Base-by-base conservation (phyloP, 2,329 filamentous ascomycete genomes). In the Neonectria hederae region DNA sequence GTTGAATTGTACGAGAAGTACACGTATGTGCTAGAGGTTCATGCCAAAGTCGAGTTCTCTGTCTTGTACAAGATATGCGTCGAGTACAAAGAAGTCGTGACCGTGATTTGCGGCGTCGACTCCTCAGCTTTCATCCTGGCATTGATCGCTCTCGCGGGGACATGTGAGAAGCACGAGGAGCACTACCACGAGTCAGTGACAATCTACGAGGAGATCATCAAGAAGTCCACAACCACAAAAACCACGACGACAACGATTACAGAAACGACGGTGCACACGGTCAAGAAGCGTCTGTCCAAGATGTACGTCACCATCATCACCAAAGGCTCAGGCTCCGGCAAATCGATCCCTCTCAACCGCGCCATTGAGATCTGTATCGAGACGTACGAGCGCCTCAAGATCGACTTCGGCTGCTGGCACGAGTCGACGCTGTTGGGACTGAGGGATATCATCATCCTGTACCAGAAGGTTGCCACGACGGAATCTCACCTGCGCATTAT, bases 271-370 rank as follows among this genome's bases (percentile, higher is more conserved):
- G 69, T 83, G 13, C 77, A 78, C 21, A 83, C 78, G 0, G 79
- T 85, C 68, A 86, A 84, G 73, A 84, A 81, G 66, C 80, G 83
- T 9, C 76, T 86, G 24, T 83, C 84, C 2, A 82, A 79, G 70
- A 69, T 86, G 19, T 85, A 85, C 56, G 68, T 74, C 5, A 70
- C 66, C 69, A 72, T 81, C 42, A 75, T 81, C 49, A 79, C 79
- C 10, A 78, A 78, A 6, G 78, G 78, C n/a, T 76, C 38, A 75
- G 14, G 76, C 0, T 74, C 76, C 0, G 76, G 75, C 2, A 78
- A 77, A 40, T 75, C 64, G 57, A 19, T 75, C 24, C 79, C 76
- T 8, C 58, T 80, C 4, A 76, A 80, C 17, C 74, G 78, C 1
- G 83, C 82, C 5, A 66, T 74, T 9, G 58, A 69, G 54, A 51